These are phyloP conservation scores for Malus hybrid DNA, from an alignment of 331 rosid species.

Conservation along the genomic window DNA sequence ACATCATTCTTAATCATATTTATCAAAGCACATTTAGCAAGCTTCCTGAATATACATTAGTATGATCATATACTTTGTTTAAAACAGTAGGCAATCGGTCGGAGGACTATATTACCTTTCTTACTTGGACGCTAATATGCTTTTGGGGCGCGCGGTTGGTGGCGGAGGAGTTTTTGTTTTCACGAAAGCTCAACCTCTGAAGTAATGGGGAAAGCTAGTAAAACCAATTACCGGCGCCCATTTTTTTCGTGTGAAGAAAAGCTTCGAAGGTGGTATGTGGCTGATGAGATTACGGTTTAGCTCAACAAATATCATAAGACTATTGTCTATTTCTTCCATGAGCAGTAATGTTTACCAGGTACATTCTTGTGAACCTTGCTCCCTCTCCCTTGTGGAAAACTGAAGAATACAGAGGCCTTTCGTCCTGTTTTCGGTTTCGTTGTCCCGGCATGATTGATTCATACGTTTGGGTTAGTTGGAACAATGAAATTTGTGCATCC, in stretches of 20 bases:
- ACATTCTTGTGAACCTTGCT: neutral
- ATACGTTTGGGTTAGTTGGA: neutral
- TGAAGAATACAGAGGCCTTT: neutral
- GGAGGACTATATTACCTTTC: slow-evolving; percentile 91
- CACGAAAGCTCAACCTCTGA: slow-evolving; percentile 67
- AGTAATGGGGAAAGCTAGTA: slow-evolving; percentile 1
- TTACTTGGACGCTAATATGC: slow-evolving; percentile 77
- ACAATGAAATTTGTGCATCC: neutral
- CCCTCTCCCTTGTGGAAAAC: neutral
- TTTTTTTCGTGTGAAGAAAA: no score
- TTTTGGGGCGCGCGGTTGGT: slow-evolving; percentile 92
- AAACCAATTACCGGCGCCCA: neutral
- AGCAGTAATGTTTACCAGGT: neutral
- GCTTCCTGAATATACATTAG: neutral
- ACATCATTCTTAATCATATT: neutral
- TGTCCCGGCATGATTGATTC: neutral
- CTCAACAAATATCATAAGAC: neutral
- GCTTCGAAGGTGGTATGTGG: neutral
- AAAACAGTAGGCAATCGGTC: slow-evolving; percentile 42
- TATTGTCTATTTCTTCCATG: neutral
- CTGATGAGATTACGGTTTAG: neutral
- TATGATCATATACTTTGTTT: neutral
- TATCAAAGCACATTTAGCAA: neutral
- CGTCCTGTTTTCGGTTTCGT: neutral
- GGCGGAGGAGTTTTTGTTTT: slow-evolving; percentile 93